Conservation (phyloP, 345 rosid species). For the Boechera stricta region DNA sequence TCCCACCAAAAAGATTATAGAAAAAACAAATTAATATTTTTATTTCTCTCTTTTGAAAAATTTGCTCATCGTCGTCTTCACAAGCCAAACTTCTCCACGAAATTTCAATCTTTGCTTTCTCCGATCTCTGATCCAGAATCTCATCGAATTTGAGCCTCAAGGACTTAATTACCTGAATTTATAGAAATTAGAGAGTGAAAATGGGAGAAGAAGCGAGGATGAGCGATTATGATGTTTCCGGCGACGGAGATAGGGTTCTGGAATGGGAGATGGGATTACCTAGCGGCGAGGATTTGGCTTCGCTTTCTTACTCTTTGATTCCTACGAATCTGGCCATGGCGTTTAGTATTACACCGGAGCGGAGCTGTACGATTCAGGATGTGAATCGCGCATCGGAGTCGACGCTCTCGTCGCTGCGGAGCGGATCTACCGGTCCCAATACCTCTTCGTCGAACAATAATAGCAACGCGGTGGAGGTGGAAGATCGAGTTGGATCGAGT, state of each 20-base stretch:
- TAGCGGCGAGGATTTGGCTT: slow-evolving; percentile 66
- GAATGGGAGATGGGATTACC: slow-evolving; percentile 98
- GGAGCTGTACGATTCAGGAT: slow-evolving; percentile 58
- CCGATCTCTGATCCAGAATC: slow-evolving; percentile 23
- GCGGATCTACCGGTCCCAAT: slow-evolving; percentile 36
- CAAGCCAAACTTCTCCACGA: slow-evolving; percentile 46
- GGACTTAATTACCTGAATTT: neutral
- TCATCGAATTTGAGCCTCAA: neutral
- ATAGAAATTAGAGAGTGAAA: slow-evolving; percentile 3
- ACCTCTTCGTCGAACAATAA: slow-evolving; percentile 35
- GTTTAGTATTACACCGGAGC: slow-evolving; percentile 76
- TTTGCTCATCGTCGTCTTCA: slow-evolving; percentile 43
- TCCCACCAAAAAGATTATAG: neutral
- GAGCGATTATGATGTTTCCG: slow-evolving; percentile 49
- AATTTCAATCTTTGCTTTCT: slow-evolving; percentile 6
- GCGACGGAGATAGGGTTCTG: slow-evolving; percentile 61
- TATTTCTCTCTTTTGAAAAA: slow-evolving; percentile 1
- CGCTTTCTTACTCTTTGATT: slow-evolving; percentile 69
- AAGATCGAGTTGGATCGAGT: slow-evolving; percentile 61
- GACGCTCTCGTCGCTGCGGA: slow-evolving; percentile 63
- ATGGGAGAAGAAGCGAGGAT: slow-evolving; percentile 55
- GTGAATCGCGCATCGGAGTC: slow-evolving; percentile 75
- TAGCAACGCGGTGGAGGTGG: slow-evolving; percentile 49
- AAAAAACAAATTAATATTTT: too few relatives aligned
- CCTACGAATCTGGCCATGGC: slow-evolving; percentile 85